phyloP scores from a whole-genome alignment of 805 yeast genomes.

The Zygosaccharomyces bailii region DNA sequence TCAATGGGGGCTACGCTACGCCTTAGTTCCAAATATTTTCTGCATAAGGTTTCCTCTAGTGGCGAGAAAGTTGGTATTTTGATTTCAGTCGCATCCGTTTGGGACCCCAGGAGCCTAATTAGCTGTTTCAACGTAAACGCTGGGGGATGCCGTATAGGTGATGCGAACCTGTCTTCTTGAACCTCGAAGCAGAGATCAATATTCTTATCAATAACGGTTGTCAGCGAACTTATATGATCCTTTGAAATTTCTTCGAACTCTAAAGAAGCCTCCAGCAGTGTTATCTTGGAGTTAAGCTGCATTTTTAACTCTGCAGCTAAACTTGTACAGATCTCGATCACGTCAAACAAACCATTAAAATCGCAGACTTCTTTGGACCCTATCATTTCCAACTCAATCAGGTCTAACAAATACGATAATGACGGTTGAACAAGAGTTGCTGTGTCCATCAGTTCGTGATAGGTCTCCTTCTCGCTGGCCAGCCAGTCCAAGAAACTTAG shows the following conservation, averaged over 20 bases:
- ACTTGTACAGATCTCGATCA: slow-evolving; percentile 33
- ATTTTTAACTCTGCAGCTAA: slow-evolving; percentile 21
- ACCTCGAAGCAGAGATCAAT: slow-evolving; percentile 37
- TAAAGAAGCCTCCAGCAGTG: slow-evolving; percentile 39
- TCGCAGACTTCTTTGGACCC: slow-evolving; percentile 1
- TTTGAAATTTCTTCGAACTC: slow-evolving; percentile 45
- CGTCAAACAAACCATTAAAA: slow-evolving; percentile 27
- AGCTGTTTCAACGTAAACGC: slow-evolving; percentile 37
- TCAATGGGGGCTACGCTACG: slow-evolving; percentile 47
- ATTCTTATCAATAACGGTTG: slow-evolving; percentile 39
- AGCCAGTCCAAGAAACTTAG: slow-evolving; percentile 33
- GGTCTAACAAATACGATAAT: slow-evolving; percentile 36
- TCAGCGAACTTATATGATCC: slow-evolving; percentile 42
- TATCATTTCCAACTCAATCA: slow-evolving; percentile 33
- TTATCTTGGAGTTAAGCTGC: slow-evolving; percentile 30
- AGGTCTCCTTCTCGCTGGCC: slow-evolving; percentile 34
- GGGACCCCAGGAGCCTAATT: slow-evolving; percentile 32
- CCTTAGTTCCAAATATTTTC: slow-evolving; percentile 42
- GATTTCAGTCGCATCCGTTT: slow-evolving; percentile 27
- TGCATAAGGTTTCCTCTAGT: slow-evolving; percentile 41
- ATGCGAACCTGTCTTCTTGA: slow-evolving; percentile 39
- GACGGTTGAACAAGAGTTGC: slow-evolving; percentile 37
- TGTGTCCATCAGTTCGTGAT: slow-evolving; percentile 33
- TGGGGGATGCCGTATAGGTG: slow-evolving; percentile 43
- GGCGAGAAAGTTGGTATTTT: slow-evolving; percentile 41